These are phyloP conservation scores for Fusarium nelsonii DNA, from an alignment of 2,329 filamentous ascomycete species.

Conservation along the genomic window DNA sequence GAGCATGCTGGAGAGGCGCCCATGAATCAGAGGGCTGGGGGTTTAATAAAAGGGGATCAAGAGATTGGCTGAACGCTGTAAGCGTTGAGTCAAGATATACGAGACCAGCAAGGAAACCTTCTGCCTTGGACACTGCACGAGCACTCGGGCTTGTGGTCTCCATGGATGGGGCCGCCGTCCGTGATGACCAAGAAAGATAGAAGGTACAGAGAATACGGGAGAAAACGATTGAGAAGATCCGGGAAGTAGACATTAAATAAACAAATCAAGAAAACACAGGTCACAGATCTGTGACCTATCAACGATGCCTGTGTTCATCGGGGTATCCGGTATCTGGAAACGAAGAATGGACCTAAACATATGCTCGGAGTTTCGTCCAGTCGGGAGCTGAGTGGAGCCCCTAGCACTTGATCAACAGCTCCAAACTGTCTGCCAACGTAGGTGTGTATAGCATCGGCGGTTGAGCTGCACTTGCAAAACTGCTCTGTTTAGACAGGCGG, in stretches of 20 bases:
- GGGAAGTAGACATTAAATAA: background rate
- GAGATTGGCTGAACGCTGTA: rapidly evolving
- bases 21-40: background rate
- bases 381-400: no score
- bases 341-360: no score
- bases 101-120: background rate
- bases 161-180: background rate
- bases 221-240: background rate
- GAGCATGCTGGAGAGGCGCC: rapidly evolving
- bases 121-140: rapidly evolving
- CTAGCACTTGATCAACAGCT: no score
- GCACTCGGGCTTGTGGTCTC: background rate
- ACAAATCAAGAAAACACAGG: no score
- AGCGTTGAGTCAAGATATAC: background rate
- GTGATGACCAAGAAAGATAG: background rate
- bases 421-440: no score
- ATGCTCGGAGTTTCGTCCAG: no score
- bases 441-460: no score
- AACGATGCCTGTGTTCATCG: no score
- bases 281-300: no score
- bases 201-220: background rate
- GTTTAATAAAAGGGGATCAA: rapidly evolving
- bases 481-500: no score
- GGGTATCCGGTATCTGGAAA: no score
- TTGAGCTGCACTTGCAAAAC: no score